These are phyloP conservation scores for Aspergillus diversus DNA, from an alignment of 495 filamentous ascomycete species.

Conservation along the genomic window DNA sequence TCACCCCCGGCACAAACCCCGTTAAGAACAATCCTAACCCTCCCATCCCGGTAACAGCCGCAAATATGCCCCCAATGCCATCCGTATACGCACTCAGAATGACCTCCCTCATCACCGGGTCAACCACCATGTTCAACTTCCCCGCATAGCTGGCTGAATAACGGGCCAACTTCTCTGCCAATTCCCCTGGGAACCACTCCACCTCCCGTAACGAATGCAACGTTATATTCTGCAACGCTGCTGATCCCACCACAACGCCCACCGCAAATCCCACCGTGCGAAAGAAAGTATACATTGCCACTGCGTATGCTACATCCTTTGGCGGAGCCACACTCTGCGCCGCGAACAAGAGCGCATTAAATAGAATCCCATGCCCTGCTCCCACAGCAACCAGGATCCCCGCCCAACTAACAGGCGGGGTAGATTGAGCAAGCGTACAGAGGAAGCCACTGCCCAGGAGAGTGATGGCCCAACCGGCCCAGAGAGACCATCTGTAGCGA, in stretches of 20 bases:
- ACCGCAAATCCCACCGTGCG: not conserved
- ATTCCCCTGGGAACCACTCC: not conserved
- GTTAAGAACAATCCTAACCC: not conserved
- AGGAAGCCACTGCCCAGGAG: not conserved
- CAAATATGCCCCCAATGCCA: not conserved
- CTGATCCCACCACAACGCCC: not conserved
- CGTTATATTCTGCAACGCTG: not conserved
- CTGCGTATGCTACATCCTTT: not conserved
- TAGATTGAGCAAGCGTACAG: not conserved
- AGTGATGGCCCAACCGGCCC: not conserved
- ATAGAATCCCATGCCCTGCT: not conserved
- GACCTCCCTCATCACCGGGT: not conserved
- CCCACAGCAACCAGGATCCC: not conserved
- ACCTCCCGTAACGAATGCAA: not conserved
- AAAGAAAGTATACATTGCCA: not conserved
- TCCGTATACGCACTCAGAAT: not conserved
- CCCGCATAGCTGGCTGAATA: not conserved
- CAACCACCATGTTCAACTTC: not conserved
- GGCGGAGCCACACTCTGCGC: not conserved
- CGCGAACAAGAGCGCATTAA: conserved; percentile 1
- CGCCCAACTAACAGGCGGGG: not conserved
- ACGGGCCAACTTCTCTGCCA: not conserved
- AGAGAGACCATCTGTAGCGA: not conserved
- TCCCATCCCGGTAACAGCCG: not conserved
- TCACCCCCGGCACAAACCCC: not conserved